Base-by-base conservation (phyloP, 1,284 basidiomycete species). In the Pseudozyma flocculosa region DNA sequence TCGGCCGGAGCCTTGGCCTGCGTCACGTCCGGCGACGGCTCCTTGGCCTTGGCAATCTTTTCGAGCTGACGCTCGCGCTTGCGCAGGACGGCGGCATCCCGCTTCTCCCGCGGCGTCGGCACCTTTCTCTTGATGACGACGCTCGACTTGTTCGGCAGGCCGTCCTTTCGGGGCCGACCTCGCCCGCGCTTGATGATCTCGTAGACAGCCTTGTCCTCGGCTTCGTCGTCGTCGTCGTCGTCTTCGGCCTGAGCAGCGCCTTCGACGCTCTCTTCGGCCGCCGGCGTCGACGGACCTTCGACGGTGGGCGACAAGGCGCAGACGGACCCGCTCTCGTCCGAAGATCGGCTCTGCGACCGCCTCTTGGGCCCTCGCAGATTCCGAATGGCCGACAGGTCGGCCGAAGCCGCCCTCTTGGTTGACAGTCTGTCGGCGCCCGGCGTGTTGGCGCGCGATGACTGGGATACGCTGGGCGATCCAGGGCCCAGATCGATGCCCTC, bases 371-470 rank as follows among this genome's bases (percentile, higher is more conserved):
- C 26, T 29, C 26, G 26, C 26, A 29, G 26, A 45, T 64, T 70
- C 32, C 68, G 63, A 22, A 68, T 60, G 45, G 51, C 57, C 48
- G 51, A 55, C 54, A 60, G 58, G 47, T 70, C 68, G 7, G 61
- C 60, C 4, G 64, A 68, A 13, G 68, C 68, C 19, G 65, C 59
- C 23, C 68, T 50, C 26, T 70, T 70, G 55, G 57, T 61, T 49
- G 65, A 54, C 39, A 53, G 41, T 36, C 49, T 45, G 19, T 66
- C 67, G 22, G 48, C 46, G n/a, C 55, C 54, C 10, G 59, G 60
- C 17, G 61, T 63, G 50, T 58, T 65, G 38, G 53, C 54, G 18
- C 62, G 54, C 13, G 57, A 61, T 26, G 58, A 54, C 18, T 53
- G 43, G 4, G 50, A 42, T 36, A 58, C 41, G 11, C 50, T 40